A percentile compares a stretch with the other conserved stretches of the same genome.
These are phyloP conservation scores for Xylaria scruposa DNA, from an alignment of 495 filamentous ascomycete species.

Conservation along the genomic window DNA sequence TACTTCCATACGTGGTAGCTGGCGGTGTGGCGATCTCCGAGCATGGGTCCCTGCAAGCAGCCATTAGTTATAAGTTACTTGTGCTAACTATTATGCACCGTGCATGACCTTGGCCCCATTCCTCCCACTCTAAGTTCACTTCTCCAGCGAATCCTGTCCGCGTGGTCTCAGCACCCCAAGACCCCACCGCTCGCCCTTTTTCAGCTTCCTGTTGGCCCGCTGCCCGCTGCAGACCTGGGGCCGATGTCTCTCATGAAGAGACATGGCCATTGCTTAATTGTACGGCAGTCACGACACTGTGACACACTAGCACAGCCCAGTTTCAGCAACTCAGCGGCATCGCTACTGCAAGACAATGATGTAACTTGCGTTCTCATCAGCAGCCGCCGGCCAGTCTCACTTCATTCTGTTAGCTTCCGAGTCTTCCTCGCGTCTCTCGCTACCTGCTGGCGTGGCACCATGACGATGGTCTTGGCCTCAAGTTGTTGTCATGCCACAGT, in stretches of 20 bases:
- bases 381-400: conserved; percentile 12
- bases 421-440: conserved; percentile 11
- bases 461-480: conserved; percentile 13
- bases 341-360: conserved; percentile 27
- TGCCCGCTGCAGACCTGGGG: too few species aligned
- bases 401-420: conserved; percentile 16
- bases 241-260: neutral
- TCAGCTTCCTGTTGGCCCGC: too few species aligned
- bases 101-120: conserved; percentile 36
- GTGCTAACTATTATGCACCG: conserved; percentile 34
- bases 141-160: conserved; percentile 29
- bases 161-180: conserved; percentile 29
- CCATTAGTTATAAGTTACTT: neutral
- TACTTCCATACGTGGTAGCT: conserved; percentile 34
- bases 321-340: conserved; percentile 24
- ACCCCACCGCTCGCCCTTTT: neutral
- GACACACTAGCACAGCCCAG: conserved; percentile 28
- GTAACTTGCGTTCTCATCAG: conserved; percentile 28
- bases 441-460: conserved; percentile 24
- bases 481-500: conserved; percentile 26
- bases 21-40: conserved; percentile 43
- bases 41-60: conserved; percentile 24
- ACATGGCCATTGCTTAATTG: neutral
- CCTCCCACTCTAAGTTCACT: conserved; percentile 2
- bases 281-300: conserved; percentile 28